Conservation (phyloP, 2,329 filamentous ascomycete genomes). For the Neonectria faginata region DNA sequence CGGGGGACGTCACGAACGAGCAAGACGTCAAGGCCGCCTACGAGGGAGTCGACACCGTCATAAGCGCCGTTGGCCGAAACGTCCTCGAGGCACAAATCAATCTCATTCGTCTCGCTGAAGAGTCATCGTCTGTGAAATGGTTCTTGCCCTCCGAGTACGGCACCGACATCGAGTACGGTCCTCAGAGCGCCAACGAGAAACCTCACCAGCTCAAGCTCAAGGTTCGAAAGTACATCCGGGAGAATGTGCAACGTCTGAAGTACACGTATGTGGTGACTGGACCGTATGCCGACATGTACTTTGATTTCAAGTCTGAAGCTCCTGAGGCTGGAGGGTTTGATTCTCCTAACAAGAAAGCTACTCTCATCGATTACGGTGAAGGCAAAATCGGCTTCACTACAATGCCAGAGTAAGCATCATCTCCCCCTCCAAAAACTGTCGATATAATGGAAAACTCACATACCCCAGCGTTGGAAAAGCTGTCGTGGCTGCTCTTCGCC, state of each 20-base stretch:
- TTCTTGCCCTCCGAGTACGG: conserved; percentile 78
- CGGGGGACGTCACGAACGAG: conserved; percentile 53
- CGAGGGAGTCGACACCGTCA: conserved; percentile 70
- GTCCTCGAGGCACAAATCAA: conserved; percentile 70
- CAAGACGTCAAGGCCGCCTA: conserved; percentile 68
- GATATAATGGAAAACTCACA: conserved; percentile 8
- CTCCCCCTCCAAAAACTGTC: rapidly evolving
- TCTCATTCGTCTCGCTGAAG: conserved; percentile 70
- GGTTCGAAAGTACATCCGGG: conserved; percentile 70
- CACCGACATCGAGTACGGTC: conserved; percentile 72
- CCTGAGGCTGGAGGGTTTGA: conserved; percentile 68
- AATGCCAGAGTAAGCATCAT: conserved; percentile 72
- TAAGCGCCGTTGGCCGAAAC: conserved; percentile 73
- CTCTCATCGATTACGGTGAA: conserved; percentile 71
- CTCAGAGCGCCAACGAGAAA: conserved; percentile 68
- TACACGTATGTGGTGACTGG: conserved; percentile 78
- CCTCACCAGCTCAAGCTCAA: conserved; percentile 78
- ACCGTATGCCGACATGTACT: conserved; percentile 74
- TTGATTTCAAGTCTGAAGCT: conserved; percentile 52
- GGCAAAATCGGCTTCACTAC: conserved; percentile 75
- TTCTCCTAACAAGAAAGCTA: conserved; percentile 65
- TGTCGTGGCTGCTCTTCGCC: conserved; percentile 70
- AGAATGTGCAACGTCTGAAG: conserved; percentile 64
- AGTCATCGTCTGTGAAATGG: conserved; percentile 65
- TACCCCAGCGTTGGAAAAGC: conserved; percentile 71